These are phyloP conservation scores for Lichenothelia convexa DNA, from an alignment of 495 filamentous ascomycete genomes.

Conservation along the genomic window DNA sequence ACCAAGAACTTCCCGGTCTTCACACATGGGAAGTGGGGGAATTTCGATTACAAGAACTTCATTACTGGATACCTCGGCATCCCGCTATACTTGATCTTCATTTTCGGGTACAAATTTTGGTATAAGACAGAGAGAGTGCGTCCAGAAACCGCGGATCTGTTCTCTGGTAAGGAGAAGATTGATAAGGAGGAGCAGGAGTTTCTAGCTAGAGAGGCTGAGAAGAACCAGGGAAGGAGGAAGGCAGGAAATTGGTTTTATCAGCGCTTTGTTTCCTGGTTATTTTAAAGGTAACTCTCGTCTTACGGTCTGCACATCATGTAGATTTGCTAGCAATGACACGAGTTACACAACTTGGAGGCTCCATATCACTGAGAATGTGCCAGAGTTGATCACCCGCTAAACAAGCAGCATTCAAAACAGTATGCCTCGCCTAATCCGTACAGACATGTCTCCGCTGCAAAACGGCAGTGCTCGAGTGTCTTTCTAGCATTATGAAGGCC, in stretches of 20 bases:
- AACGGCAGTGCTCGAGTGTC: too few relatives aligned
- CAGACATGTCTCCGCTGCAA: too few relatives aligned
- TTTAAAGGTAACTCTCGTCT: too few relatives aligned
- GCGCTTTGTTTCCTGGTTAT: constrained; percentile 47
- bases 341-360: too few relatives aligned
- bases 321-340: too few relatives aligned
- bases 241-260: constrained; percentile 36
- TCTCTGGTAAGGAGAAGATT: constrained; percentile 51
- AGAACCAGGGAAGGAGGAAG: constrained; percentile 17
- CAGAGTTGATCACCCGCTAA: too few relatives aligned
- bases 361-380: too few relatives aligned
- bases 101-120: constrained; percentile 50
- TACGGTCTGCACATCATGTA: too few relatives aligned
- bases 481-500: too few relatives aligned
- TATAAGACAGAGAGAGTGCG: constrained; percentile 33
- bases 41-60: constrained; percentile 54
- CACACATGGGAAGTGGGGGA: constrained; percentile 31
- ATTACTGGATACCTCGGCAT: constrained; percentile 72
- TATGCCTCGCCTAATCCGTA: too few relatives aligned
- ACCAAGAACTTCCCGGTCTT: constrained; percentile 71
- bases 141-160: constrained; percentile 47
- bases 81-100: constrained; percentile 53
- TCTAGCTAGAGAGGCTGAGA: constrained; percentile 34
- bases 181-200: constrained; percentile 58
- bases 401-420: too few relatives aligned